Percentiles rank a stretch among this genome's conserved stretches.
phyloP scores from a whole-genome alignment of 345 rosid genomes.

The Carallia brachiata region DNA sequence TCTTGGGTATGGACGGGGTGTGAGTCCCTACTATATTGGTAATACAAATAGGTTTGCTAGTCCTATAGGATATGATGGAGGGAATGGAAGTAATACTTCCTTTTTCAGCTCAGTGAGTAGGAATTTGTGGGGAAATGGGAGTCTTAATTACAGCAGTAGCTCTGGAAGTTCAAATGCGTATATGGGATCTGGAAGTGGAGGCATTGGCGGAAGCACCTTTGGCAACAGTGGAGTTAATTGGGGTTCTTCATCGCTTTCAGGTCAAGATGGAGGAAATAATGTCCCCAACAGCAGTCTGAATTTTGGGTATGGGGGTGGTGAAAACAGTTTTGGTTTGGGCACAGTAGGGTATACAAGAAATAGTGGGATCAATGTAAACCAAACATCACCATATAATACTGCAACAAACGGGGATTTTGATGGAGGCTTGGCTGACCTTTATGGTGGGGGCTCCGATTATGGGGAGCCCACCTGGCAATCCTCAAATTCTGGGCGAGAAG shows the following conservation, averaged over 20 bases:
- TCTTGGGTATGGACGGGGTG: constrained; percentile 57
- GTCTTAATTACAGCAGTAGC: constrained; percentile 41
- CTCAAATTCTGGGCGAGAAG: constrained; percentile 48
- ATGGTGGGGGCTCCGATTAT: constrained; percentile 49
- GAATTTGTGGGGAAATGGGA: constrained; percentile 75
- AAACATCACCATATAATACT: constrained; percentile 45
- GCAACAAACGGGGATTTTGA: constrained; percentile 47
- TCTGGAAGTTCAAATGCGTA: constrained; percentile 43
- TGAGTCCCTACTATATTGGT: constrained; percentile 62
- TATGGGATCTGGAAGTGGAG: constrained; percentile 50
- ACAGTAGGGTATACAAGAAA: constrained; percentile 53
- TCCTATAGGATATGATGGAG: constrained; percentile 59
- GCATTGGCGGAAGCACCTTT: constrained; percentile 47
- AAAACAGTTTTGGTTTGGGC: constrained; percentile 47
- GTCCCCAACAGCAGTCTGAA: constrained; percentile 37
- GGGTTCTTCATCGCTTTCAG: constrained; percentile 50
- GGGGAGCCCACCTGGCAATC: constrained; percentile 61
- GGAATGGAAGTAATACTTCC: constrained; percentile 64
- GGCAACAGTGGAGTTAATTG: constrained; percentile 46
- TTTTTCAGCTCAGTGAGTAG: constrained; percentile 64
- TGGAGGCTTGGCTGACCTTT: constrained; percentile 48
- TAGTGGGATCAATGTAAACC: constrained; percentile 38
- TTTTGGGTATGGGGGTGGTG: constrained; percentile 58
- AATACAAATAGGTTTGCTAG: constrained; percentile 51
- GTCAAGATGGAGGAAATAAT: constrained; percentile 52